Evolutionary conservation across 331 rosid genomes (phyloP).

Genomic region (Quercus phellos): DNA sequence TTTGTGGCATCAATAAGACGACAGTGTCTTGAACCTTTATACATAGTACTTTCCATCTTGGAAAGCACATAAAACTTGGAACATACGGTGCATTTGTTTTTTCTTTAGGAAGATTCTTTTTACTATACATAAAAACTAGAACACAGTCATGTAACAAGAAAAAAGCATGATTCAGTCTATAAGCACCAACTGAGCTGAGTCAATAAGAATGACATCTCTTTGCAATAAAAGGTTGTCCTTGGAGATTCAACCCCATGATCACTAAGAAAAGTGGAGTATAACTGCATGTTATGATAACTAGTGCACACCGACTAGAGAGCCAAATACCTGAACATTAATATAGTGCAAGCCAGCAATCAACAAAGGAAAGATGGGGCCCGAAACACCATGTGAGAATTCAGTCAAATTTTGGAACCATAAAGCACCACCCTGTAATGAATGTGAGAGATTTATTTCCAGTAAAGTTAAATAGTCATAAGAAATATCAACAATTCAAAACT

Average conservation of each 20-base stretch:
- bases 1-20: neutral
- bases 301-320: slow-evolving; percentile 10
- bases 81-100: neutral
- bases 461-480: neutral
- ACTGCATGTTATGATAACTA: neutral
- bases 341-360: slow-evolving; percentile 74
- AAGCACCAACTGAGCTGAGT: neutral
- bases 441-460: slow-evolving; percentile 7
- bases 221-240: neutral
- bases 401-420: slow-evolving; percentile 89
- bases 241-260: neutral
- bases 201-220: neutral
- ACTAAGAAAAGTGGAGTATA: neutral
- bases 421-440: slow-evolving; percentile 78
- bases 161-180: neutral
- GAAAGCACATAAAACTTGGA: neutral
- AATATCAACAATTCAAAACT: neutral
- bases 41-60: neutral
- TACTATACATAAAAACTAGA: neutral
- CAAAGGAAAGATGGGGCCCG: slow-evolving; percentile 74
- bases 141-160: neutral
- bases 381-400: slow-evolving; percentile 60
- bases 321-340: slow-evolving; percentile 64
- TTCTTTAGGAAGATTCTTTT: neutral
- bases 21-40: neutral